Percentiles rank a stretch among this genome's conserved stretches.
Evolutionary conservation across 2,329 filamentous ascomycete genomes (phyloP).

Genomic region (Trichophyton benhamiae): DNA sequence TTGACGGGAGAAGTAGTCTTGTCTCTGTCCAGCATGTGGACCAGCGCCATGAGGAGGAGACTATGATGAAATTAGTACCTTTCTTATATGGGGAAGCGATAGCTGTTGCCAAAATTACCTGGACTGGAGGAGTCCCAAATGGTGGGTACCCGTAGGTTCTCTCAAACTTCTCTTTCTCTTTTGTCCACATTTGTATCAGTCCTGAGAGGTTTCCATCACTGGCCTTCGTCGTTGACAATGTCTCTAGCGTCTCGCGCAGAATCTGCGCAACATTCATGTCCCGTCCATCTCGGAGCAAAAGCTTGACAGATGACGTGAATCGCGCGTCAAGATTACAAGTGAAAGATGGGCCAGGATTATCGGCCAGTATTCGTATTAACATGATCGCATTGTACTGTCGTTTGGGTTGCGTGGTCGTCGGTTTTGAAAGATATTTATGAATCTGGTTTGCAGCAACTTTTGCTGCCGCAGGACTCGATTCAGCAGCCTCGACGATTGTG

Average conservation of each 20-base stretch:
- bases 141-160: conserved; percentile 20
- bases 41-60: neutral
- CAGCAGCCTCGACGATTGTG: conserved; percentile 84
- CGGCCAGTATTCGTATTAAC: conserved; percentile 79
- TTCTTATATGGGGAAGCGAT: neutral
- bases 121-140: neutral
- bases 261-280: conserved; percentile 75
- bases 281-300: conserved; percentile 56
- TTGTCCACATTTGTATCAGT: conserved; percentile 78
- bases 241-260: conserved; percentile 72
- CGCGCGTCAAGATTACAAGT: conserved; percentile 81
- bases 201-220: conserved; percentile 60
- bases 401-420: conserved; percentile 52
- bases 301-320: conserved; percentile 64
- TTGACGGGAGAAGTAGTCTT: conserved; percentile 14
- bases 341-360: conserved; percentile 84
- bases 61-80: neutral
- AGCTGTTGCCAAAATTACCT: neutral
- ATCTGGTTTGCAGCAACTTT: conserved; percentile 68
- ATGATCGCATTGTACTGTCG: conserved; percentile 94
- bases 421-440: conserved; percentile 66
- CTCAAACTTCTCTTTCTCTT: conserved; percentile 60
- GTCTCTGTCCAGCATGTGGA: conserved; percentile 8
- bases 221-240: conserved; percentile 58
- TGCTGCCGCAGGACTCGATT: conserved; percentile 78